Conservation (phyloP, 2,329 filamentous ascomycete genomes). For the Botryotinia globosa region DNA sequence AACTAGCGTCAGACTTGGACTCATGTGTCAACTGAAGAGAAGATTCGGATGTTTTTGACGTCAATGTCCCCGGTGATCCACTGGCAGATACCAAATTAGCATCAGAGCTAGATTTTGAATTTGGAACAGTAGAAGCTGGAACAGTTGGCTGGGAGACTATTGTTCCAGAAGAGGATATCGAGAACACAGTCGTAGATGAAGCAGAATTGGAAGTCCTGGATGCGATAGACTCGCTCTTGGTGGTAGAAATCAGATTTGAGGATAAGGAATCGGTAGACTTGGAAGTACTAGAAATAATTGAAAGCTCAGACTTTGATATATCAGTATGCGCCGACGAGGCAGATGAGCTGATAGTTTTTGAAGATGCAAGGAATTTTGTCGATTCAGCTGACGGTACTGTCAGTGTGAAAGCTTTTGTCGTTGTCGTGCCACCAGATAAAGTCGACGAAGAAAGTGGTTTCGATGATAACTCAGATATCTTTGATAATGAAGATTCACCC, state of each 20-base stretch:
- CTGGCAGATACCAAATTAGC: neutral
- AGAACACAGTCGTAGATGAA: neutral
- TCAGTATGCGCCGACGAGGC: neutral
- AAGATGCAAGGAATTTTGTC: neutral
- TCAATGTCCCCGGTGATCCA: neutral
- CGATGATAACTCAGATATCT: neutral
- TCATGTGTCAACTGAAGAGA: neutral
- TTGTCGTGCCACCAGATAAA: slow-evolving; percentile 6
- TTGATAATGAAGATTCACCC: neutral
- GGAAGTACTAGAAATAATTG: neutral
- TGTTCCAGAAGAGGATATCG: neutral
- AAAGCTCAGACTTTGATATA: neutral
- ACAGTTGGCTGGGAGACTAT: neutral
- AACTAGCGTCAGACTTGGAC: neutral
- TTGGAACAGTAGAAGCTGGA: neutral
- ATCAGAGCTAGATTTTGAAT: neutral
- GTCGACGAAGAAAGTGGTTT: neutral
- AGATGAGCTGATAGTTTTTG: neutral
- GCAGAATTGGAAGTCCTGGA: neutral
- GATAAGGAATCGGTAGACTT: neutral
- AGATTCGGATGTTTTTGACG: slow-evolving; percentile 7
- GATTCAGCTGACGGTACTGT: neutral
- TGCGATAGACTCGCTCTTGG: neutral
- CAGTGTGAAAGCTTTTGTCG: slow-evolving; percentile 9
- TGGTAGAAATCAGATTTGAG: neutral